Evolutionary conservation across 169 alveolate species (phyloP).

Genomic region (Perkinsus chesapeaki): DNA sequence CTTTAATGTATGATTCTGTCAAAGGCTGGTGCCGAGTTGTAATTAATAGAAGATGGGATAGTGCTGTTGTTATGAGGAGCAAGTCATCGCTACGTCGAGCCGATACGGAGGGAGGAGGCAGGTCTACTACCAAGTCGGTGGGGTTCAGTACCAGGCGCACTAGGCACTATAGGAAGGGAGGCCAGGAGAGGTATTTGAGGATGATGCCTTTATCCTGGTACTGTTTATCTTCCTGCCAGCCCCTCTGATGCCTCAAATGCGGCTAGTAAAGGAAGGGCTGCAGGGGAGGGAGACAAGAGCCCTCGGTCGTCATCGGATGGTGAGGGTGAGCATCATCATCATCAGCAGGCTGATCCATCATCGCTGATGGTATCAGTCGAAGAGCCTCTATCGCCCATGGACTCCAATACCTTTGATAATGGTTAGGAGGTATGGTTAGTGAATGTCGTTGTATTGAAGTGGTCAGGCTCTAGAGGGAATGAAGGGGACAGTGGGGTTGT

Average conservation of each 20-base stretch:
- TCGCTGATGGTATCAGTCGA: neutral
- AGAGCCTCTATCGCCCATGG: neutral
- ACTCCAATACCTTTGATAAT: neutral
- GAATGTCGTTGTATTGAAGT: too few species aligned
- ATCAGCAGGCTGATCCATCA: neutral
- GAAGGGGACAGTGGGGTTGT: too few species aligned
- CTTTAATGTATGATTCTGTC: too few species aligned
- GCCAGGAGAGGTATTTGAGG: neutral
- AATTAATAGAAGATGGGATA: neutral
- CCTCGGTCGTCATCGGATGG: neutral
- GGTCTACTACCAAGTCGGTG: neutral
- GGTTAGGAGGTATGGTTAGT: too few species aligned
- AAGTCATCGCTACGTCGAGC: neutral
- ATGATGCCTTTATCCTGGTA: neutral
- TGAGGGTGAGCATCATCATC: neutral
- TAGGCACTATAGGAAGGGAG: neutral
- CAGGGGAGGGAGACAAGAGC: neutral
- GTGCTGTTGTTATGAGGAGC: neutral
- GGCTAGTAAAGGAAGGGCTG: neutral
- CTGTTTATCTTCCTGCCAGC: neutral
- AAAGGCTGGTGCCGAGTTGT: neutral
- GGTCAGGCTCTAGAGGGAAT: too few species aligned
- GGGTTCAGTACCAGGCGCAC: neutral
- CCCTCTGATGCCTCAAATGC: neutral
- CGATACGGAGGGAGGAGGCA: neutral